A percentile compares a stretch with the other conserved stretches of the same genome.
These are phyloP conservation scores for Phylloporus sp. DNA, from an alignment of 1,284 basidiomycete species.

Conservation along the genomic window DNA sequence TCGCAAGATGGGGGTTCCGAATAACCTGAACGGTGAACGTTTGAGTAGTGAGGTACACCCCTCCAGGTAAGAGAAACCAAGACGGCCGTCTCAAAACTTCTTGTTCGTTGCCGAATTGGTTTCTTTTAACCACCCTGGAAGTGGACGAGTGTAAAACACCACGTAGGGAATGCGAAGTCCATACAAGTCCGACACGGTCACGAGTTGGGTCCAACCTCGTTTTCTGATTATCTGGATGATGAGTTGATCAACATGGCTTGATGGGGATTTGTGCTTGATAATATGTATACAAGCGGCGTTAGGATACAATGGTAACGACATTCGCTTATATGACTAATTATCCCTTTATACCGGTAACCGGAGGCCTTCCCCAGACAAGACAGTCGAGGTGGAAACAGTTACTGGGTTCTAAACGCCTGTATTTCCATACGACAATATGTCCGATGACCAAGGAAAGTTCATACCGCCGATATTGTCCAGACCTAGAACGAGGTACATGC, in stretches of 20 bases:
- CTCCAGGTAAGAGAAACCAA: background rate
- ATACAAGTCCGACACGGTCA: background rate
- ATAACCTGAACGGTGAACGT: background rate
- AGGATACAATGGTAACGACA: slow-evolving; percentile 35
- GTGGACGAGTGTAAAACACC: background rate
- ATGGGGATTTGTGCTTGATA: slow-evolving; percentile 24
- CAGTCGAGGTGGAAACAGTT: background rate
- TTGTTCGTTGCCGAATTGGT: background rate
- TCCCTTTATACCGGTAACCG: slow-evolving; percentile 6
- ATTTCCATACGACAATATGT: slow-evolving; percentile 3
- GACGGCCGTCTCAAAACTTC: background rate
- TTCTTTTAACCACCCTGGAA: background rate
- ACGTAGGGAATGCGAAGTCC: slow-evolving; percentile 4
- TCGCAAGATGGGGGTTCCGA: background rate
- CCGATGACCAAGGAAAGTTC: slow-evolving; percentile 23
- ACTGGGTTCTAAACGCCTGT: slow-evolving; percentile 25
- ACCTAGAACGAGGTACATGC: slow-evolving; percentile 28
- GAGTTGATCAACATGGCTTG: slow-evolving; percentile 37
- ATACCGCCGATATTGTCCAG: slow-evolving; percentile 1
- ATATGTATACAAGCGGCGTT: slow-evolving; percentile 23
- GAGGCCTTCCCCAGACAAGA: background rate
- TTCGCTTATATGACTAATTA: slow-evolving; percentile 14
- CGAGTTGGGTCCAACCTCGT: slow-evolving; percentile 4
- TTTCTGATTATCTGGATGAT: slow-evolving; percentile 29
- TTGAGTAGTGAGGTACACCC: too few species aligned